Percentiles rank a stretch among this genome's conserved stretches.
phyloP scores from a whole-genome alignment of 352 stramenopile species.

The Pythium myriotylum region DNA sequence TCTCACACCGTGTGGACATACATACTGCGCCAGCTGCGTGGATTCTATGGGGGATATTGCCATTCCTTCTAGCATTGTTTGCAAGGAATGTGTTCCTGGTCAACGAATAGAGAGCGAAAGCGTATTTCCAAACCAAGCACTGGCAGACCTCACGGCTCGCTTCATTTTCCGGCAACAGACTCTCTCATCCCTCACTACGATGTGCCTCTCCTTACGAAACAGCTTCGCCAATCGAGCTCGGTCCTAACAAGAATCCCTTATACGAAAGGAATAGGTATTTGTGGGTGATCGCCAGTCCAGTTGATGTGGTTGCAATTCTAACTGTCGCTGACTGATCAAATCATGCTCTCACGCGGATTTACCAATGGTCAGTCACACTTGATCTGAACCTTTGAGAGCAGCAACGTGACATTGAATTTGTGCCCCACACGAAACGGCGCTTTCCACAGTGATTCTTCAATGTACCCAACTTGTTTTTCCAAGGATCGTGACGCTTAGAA shows the following conservation, averaged over 20 bases:
- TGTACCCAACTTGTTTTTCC: background rate
- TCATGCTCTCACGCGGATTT: no score
- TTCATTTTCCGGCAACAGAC: conserved; percentile 80
- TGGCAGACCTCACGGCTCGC: conserved; percentile 69
- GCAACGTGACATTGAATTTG: no score
- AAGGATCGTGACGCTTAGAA: conserved; percentile 12
- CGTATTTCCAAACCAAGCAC: conserved; percentile 68
- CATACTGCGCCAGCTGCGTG: conserved; percentile 64
- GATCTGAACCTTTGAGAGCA: no score
- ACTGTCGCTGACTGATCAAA: no score
- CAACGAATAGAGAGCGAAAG: conserved; percentile 39
- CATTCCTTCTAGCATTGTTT: conserved; percentile 49
- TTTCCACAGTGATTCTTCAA: no score
- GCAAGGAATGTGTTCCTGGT: conserved; percentile 46
- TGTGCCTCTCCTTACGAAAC: conserved; percentile 71
- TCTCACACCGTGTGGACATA: conserved; percentile 70
- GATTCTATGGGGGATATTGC: conserved; percentile 37
- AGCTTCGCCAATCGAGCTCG: conserved; percentile 47
- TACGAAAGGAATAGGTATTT: no score
- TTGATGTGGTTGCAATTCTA: no score
- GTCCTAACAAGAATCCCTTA: conserved; percentile 13
- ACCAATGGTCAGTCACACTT: no score
- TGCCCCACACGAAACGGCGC: no score
- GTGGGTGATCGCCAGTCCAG: no score
- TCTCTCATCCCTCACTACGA: conserved; percentile 60